Evolutionary conservation across 495 filamentous ascomycete genomes (phyloP), one percentile per base, ranked within the genome.

Genomic region (Xylaria curta): DNA sequence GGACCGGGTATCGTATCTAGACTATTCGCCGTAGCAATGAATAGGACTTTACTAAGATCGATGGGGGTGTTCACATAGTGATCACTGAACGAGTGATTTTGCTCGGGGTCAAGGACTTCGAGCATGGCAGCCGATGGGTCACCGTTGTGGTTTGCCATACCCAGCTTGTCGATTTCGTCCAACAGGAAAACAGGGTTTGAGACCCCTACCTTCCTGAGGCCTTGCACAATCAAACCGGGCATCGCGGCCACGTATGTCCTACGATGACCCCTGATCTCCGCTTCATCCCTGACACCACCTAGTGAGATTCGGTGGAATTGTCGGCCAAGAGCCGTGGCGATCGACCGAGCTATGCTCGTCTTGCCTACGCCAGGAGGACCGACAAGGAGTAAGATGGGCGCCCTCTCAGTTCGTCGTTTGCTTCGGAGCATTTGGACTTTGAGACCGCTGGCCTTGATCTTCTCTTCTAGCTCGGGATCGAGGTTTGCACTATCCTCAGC

Each of bases 71-170:
- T 95, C 81, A 99, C 90, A 81, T 98, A 99, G 81, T 99, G 97
- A 75, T 99, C 97, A 15, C 88, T 91, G 82, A 99, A 99, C 19
- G 90, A 90, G 81, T 97, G 87, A 76, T 99, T 99, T 82, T 99
- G 97, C 79, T 99, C 97, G 9, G 97, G 97, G 77, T 99, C 97
- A 28, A 99, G 88, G 15, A 99, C 97, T 81, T 99, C 97, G 17
- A 99, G 89, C 94, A 99, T 97, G 0, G 97, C 97, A n/a, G 97
- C 97, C 33, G 94, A 97, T 9, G 97, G 97, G 76, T 99, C 97
- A 46, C 97, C 97, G 75, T 99, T 94, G 81, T 94, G 92, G 79
- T 95, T 98, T 47, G 93, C 89, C 69, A 91, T 91, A 70, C 97
- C 95, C 65, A 98, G 87, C 85, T 99, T 99, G 86, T 99, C 97